phyloP scores from a whole-genome alignment of 352 stramenopile genomes.

The Phytophthora sansomeana region DNA sequence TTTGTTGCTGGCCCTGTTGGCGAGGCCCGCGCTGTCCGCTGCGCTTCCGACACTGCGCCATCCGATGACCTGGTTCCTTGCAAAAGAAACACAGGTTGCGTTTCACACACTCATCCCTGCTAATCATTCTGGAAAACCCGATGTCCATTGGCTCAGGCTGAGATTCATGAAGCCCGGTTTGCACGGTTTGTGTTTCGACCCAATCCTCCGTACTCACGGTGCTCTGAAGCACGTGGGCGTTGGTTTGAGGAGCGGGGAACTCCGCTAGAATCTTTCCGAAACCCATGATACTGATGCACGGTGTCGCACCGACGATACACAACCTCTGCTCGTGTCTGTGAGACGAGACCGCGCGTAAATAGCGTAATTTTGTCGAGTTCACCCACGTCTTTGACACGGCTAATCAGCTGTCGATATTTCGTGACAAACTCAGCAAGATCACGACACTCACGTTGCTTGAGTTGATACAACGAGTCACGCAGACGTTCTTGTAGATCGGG shows the following conservation, averaged over 20 bases:
- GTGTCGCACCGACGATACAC: neutral
- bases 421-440: slow-evolving; percentile 14
- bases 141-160: slow-evolving; percentile 5
- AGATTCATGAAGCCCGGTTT: too few species aligned
- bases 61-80: slow-evolving; percentile 1
- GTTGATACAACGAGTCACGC: slow-evolving; percentile 1
- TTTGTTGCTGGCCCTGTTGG: slow-evolving; percentile 1
- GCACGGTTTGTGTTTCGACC: too few species aligned
- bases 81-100: slow-evolving; percentile 11
- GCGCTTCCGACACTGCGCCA: slow-evolving; percentile 7
- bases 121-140: neutral
- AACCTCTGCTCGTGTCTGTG: neutral
- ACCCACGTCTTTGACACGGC: slow-evolving; percentile 5
- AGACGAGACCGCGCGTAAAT: neutral
- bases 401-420: slow-evolving; percentile 14
- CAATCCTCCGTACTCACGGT: too few species aligned
- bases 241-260: too few species aligned
- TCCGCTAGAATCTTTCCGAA: too few species aligned
- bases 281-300: neutral
- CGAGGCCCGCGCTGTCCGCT: neutral
- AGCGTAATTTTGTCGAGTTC: slow-evolving; percentile 16
- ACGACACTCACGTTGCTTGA: slow-evolving; percentile 14
- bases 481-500: slow-evolving; percentile 16
- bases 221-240: too few species aligned
- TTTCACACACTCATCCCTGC: slow-evolving; percentile 1